Conservation (phyloP, 2,329 filamentous ascomycete genomes). For the Juglanconis juglandina region DNA sequence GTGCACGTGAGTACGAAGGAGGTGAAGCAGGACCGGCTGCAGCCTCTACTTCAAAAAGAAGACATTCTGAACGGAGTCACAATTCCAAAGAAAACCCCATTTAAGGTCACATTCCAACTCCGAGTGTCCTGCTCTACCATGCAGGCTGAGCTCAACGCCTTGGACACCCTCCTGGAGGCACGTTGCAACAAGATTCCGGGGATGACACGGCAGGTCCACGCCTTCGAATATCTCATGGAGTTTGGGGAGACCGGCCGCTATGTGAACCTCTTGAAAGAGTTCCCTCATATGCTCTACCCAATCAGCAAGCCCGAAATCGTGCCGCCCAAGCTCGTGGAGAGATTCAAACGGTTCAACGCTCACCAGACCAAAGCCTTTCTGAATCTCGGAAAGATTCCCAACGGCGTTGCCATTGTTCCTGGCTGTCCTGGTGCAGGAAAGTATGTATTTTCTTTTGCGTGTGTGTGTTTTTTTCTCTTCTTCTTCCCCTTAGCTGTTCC, state of each 20-base stretch:
- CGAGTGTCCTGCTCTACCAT: neutral
- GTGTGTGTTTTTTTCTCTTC: no score
- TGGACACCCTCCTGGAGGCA: neutral
- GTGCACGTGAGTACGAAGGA: neutral
- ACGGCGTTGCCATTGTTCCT: neutral
- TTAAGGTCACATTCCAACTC: neutral
- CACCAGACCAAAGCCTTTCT: neutral
- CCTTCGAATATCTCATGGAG: neutral
- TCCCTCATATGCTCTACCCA: neutral
- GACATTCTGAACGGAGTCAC: neutral
- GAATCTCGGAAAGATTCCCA: neutral
- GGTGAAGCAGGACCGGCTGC: no score
- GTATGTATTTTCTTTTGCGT: no score
- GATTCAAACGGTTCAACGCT: neutral
- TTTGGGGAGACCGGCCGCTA: neutral
- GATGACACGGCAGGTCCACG: neutral
- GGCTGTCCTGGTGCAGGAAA: conserved; percentile 1
- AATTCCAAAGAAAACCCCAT: neutral
- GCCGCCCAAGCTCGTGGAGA: neutral
- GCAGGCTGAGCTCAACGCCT: neutral
- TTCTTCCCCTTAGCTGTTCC: no score
- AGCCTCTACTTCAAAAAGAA: neutral
- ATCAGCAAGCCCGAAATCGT: neutral
- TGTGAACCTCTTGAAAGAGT: neutral
- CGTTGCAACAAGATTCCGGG: neutral